Conservation (phyloP, 2,329 filamentous ascomycete genomes). For the Botrytis cinerea region DNA sequence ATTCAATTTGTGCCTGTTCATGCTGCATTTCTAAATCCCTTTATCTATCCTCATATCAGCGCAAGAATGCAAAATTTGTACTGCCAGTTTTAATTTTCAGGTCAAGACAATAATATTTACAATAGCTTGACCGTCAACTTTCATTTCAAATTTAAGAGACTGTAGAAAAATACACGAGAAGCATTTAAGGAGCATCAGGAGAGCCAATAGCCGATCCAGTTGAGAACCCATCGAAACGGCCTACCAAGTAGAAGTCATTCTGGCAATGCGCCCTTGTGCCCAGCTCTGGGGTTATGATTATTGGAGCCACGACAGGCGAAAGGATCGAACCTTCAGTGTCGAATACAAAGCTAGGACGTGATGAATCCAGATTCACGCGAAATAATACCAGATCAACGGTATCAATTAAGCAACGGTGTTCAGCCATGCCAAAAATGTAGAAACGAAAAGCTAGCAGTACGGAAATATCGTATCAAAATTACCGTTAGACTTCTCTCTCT, state of each 20-base stretch:
- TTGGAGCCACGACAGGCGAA: neutral
- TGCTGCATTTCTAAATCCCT: neutral
- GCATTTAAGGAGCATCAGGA: neutral
- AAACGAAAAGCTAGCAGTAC: conserved; percentile 41
- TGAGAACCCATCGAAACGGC: too few relatives aligned
- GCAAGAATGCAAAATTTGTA: too few relatives aligned
- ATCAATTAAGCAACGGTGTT: neutral
- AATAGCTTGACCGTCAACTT: neutral
- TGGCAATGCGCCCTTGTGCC: too few relatives aligned
- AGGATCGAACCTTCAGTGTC: neutral
- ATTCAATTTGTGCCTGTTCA: neutral
- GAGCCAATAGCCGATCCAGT: too few relatives aligned
- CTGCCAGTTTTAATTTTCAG: neutral
- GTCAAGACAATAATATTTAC: neutral
- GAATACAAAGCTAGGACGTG: neutral
- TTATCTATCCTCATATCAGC: too few relatives aligned
- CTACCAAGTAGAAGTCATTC: too few relatives aligned
- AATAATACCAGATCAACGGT: neutral
- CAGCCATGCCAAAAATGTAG: conserved; percentile 19
- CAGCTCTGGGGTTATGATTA: neutral
- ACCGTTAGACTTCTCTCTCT: conserved; percentile 58
- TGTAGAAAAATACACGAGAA: neutral
- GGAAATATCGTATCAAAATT: conserved; percentile 58
- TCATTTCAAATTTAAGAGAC: neutral
- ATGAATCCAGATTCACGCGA: neutral